A percentile compares a stretch with the other conserved stretches of the same genome.
Evolutionary conservation across 768 basidiomycete species (phyloP).

Genomic region (Lentinula raphanica): DNA sequence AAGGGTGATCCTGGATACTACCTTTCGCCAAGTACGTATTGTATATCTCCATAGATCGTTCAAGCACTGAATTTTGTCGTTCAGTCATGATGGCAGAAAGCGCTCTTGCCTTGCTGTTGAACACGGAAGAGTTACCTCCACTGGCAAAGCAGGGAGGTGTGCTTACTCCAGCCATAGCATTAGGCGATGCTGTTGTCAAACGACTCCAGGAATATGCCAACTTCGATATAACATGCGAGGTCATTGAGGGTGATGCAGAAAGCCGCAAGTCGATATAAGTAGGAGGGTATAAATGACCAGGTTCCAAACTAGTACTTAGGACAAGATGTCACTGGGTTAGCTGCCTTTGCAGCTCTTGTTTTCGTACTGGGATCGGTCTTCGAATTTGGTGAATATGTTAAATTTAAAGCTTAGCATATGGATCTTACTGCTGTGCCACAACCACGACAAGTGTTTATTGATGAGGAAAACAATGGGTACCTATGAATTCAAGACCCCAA

Average conservation of each 20-base stretch:
- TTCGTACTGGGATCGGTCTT: too few species aligned
- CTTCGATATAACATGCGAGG: neutral
- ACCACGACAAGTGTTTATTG: too few species aligned
- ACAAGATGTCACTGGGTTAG: too few species aligned
- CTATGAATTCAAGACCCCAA: too few species aligned
- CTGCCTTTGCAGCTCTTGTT: too few species aligned
- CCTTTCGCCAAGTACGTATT: slow-evolving; percentile 45
- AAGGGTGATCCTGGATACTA: slow-evolving; percentile 77
- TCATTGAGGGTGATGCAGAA: neutral
- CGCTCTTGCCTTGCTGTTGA: slow-evolving; percentile 59
- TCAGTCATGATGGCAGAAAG: slow-evolving; percentile 75
- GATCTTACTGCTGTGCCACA: too few species aligned
- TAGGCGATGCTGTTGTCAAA: slow-evolving; percentile 71
- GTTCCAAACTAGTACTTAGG: too few species aligned
- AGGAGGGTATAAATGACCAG: neutral
- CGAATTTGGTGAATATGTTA: too few species aligned
- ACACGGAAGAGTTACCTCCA: slow-evolving; percentile 48
- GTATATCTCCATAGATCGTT: neutral
- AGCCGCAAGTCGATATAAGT: neutral
- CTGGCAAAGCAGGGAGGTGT: slow-evolving; percentile 67
- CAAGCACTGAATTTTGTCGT: slow-evolving; percentile 1
- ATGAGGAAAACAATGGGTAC: too few species aligned
- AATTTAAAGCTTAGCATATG: too few species aligned
- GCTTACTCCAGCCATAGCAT: slow-evolving; percentile 77
- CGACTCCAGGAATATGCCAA: slow-evolving; percentile 34